Conservation (phyloP, 169 alveolate genomes). For the Plasmodium adleri region DNA sequence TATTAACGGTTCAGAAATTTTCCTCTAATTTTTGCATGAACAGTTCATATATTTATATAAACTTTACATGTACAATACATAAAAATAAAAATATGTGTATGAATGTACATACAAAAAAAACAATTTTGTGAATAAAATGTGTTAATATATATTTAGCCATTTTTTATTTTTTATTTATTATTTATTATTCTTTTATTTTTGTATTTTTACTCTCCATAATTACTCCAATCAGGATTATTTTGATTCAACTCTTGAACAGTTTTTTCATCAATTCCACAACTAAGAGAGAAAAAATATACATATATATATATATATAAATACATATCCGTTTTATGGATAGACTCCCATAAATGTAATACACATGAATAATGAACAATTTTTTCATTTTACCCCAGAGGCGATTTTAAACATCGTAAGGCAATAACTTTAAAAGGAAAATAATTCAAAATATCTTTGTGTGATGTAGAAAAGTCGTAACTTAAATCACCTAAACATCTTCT, state of each 20-base stretch:
- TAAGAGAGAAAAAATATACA: background rate
- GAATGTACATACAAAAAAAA: background rate
- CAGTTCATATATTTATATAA: background rate
- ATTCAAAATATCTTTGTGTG: constrained; percentile 43
- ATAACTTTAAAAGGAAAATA: constrained; percentile 43
- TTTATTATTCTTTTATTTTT: constrained; percentile 27
- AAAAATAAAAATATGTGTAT: background rate
- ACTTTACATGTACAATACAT: background rate
- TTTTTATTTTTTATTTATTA: background rate
- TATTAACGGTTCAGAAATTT: too few relatives aligned
- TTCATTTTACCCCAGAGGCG: constrained; percentile 40
- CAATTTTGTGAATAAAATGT: too few relatives aligned
- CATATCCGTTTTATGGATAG: background rate
- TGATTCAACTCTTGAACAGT: constrained; percentile 46
- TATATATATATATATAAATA: background rate
- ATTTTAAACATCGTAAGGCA: constrained; percentile 57
- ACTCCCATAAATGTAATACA: too few relatives aligned
- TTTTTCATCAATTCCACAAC: constrained; percentile 44
- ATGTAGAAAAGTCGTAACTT: constrained; percentile 27
- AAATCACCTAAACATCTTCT: constrained; percentile 65
- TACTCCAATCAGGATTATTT: constrained; percentile 54
- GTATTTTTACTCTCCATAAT: constrained; percentile 67
- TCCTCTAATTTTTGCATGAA: background rate
- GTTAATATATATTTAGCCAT: background rate
- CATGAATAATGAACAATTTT: too few relatives aligned